These are phyloP conservation scores for Juncus effusus DNA, from an alignment of 176 grass and related monocot genomes.

Conservation along the genomic window DNA sequence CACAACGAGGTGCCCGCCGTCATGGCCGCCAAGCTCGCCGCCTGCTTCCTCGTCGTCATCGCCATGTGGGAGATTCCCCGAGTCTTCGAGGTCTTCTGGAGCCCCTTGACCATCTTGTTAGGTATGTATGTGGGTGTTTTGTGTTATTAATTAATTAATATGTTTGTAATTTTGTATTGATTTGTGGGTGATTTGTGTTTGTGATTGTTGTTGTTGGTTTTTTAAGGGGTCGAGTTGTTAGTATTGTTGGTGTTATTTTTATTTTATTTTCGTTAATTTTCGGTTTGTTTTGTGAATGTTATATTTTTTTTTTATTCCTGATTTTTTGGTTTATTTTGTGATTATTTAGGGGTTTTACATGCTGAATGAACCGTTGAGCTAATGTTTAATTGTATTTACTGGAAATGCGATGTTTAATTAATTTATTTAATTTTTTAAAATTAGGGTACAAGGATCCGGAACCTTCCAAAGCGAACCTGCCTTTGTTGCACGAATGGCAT, in stretches of 20 bases:
- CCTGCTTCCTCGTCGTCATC: constrained; percentile 60
- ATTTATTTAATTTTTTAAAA: constrained; percentile 8
- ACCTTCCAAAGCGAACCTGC: constrained; percentile 50
- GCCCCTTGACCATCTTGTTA: constrained; percentile 57
- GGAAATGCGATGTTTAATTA: no score
- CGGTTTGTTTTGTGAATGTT: no score
- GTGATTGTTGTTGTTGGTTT: no score
- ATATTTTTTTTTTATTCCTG: no score
- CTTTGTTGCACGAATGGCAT: constrained; percentile 76
- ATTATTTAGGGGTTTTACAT: no score
- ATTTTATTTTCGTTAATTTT: no score
- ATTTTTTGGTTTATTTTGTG: no score
- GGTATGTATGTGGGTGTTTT: constrained; percentile 33
- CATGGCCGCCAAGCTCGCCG: constrained; percentile 47
- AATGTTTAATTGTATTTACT: no score
- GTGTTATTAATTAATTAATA: background rate
- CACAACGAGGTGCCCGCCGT: constrained; percentile 67
- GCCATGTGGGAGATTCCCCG: constrained; percentile 86
- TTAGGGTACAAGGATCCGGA: constrained; percentile 71
- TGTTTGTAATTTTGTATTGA: background rate
- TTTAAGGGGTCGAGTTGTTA: no score
- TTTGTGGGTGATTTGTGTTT: no score
- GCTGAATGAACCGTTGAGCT: no score
- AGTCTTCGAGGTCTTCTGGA: constrained; percentile 71
- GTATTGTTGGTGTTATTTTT: no score